Evolutionary conservation across 2,329 filamentous ascomycete genomes (phyloP).

Genomic region (Berkeleyomyces rouxiae): DNA sequence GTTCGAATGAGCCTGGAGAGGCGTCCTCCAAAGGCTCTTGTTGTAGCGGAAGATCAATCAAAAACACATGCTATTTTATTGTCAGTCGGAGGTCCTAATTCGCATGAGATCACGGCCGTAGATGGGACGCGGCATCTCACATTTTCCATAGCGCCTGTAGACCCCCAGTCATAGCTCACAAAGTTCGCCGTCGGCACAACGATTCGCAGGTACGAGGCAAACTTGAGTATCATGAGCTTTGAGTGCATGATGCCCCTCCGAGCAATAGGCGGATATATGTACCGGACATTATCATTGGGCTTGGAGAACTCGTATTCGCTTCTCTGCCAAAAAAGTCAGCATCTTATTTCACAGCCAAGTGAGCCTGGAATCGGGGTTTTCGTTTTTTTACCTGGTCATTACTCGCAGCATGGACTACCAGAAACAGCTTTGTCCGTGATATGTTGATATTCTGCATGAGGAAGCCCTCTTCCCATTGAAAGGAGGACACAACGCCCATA

Average conservation of each 20-base stretch:
- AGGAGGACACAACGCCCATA: constrained; percentile 71
- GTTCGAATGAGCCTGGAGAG: constrained; percentile 38
- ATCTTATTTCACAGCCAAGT: background rate
- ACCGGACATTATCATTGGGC: constrained; percentile 39
- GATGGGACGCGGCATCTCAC: constrained; percentile 24
- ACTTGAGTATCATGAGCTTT: constrained; percentile 82
- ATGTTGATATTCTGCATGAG: constrained; percentile 53
- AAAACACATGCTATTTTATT: constrained; percentile 49
- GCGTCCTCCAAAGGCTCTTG: constrained; percentile 3
- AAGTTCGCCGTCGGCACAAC: constrained; percentile 81
- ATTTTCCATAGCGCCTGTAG: constrained; percentile 72
- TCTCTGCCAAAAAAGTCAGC: constrained; percentile 24
- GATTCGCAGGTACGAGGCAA: constrained; percentile 54
- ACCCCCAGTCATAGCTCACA: constrained; percentile 77
- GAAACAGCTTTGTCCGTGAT: constrained; percentile 41
- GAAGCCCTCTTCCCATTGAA: constrained; percentile 73
- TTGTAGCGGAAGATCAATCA: constrained; percentile 71
- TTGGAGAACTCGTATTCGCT: constrained; percentile 31
- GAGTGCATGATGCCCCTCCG: constrained; percentile 73
- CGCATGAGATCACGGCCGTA: background rate
- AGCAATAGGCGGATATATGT: constrained; percentile 72
- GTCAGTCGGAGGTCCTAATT: background rate
- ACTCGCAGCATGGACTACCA: constrained; percentile 38
- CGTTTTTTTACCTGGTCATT: constrained; percentile 33
- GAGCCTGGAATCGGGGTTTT: background rate